Base-by-base conservation (phyloP, 2,329 filamentous ascomycete genomes). In the Aspergillus sp. region DNA sequence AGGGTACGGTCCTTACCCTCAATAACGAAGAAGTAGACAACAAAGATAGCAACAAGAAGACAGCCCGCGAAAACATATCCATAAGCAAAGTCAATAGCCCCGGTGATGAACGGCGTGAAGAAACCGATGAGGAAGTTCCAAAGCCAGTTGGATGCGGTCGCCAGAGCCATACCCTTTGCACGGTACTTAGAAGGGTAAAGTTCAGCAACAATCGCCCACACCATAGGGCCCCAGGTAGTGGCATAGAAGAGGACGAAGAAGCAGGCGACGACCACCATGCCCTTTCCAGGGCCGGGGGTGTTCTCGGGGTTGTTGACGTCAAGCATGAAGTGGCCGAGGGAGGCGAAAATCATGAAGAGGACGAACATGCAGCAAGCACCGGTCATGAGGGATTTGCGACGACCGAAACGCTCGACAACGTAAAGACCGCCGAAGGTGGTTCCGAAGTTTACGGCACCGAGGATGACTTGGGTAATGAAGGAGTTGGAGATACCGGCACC, bases 31-130 rank as follows among this genome's bases (percentile, higher is more conserved):
- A 91, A 89, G 76, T 88, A 92, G 11, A 76, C 86, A 5, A 91
- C 74, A 0, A 84, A 62, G 0, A 82, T 84, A 0, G 83, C 87
- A 0, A 84, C 76, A 6, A 89, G 75, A 65, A 89, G 89, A 67
- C 88, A 91, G 0, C 81, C 87, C 0, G 89, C 89, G 70, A 92
- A 92, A 42, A 93, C 85, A 61, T 91, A 90, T 2, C 89, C 89
- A 66, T 91, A 91, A 8, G 82, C 81, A 71, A 88, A 92, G 64
- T 88, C 83, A 55, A 92, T 92, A 1, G 83, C 81, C 0, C 78
- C 75, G 0, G 87, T 89, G 70, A 92, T 91, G 72, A 91, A 91
- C 0, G 89, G 86, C 0, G 89, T 91, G 78, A 91, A 91, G 79
- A 92, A 92, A 0, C 84, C 83, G 62, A 89, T 79, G 65, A 88